Evolutionary conservation across 2,329 filamentous ascomycete genomes (phyloP), one percentile per base, ranked within the genome.

Genomic region (Aspergillus novofumigatus): DNA sequence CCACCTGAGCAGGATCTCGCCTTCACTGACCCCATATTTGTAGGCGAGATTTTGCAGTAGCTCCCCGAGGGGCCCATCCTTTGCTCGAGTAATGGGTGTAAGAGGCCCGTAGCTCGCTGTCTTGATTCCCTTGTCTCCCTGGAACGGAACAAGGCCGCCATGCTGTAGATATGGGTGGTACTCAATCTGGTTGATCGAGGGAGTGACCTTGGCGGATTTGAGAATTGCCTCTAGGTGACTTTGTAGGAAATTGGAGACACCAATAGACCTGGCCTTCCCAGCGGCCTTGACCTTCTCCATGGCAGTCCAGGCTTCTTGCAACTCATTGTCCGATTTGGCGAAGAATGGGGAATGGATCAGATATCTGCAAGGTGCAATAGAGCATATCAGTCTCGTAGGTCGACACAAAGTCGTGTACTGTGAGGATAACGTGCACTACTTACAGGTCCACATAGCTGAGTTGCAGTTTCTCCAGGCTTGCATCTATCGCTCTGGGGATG

Each of bases 311-410:
- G 81, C 79, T 32, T 74, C 68, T 67, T 86, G 84, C 17, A 86
- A 77, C 14, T 83, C 78, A 29, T 72, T 72, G 51, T 84, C 80
- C 0, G 77, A 77, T 49, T 81, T 77, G 42, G 78, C 79, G 61
- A 81, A 84, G 72, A 83, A 87, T 0, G 85, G 85, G 2, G 77
- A 71, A 65, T 88, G 85, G 59, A 87, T 86, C 14, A 88, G 73
- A 64, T 85, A 86, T 52, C 82, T 84, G 49, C 28, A 51, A 23
- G 7, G 35, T 52, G 14, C 10, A 45, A 17, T 53, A 4, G 14
- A 28, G 9, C 14, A 11, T 38, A 21, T 49, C 25, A 44, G 48
- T 23, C 9, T 8, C 28, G 10, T 45, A 20, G 28, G 44, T 23
- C 28, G 25, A 51, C 26, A n/a, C 10, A 38, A 20, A 50, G 29